Conservation (phyloP, 176 grass and related monocot genomes). For the Carex parvula region DNA sequence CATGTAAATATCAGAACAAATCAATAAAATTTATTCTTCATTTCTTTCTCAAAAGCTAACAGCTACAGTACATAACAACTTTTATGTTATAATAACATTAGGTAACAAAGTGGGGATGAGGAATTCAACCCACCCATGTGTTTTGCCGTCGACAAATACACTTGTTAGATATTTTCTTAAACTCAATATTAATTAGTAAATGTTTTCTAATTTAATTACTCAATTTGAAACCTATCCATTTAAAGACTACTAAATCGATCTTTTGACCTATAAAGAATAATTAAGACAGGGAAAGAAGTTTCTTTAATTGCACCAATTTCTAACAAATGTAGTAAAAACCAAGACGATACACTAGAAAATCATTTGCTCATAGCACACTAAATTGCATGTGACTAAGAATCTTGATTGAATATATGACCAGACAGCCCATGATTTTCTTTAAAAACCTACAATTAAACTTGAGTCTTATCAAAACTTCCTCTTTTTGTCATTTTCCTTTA, state of each 20-base stretch:
- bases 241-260: not conserved
- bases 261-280: not conserved
- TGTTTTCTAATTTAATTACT: not conserved
- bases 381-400: slow-evolving; percentile 9
- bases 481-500: no score
- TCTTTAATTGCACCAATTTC: not conserved
- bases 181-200: not conserved
- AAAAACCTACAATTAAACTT: not conserved
- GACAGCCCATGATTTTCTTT: not conserved
- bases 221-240: not conserved
- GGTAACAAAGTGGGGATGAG: not conserved
- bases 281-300: not conserved
- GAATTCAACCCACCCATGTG: not conserved
- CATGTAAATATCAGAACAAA: no score
- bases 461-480: no score
- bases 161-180: not conserved
- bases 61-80: not conserved
- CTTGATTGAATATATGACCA: not conserved
- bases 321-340: not conserved
- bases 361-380: not conserved
- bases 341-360: not conserved
- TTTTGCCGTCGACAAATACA: not conserved
- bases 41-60: no score
- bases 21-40: no score
- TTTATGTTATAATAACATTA: not conserved